Percentiles rank a stretch among this genome's conserved stretches.
Conservation (phyloP, 2,329 filamentous ascomycete genomes). For the Huntiella bhutanensis region DNA sequence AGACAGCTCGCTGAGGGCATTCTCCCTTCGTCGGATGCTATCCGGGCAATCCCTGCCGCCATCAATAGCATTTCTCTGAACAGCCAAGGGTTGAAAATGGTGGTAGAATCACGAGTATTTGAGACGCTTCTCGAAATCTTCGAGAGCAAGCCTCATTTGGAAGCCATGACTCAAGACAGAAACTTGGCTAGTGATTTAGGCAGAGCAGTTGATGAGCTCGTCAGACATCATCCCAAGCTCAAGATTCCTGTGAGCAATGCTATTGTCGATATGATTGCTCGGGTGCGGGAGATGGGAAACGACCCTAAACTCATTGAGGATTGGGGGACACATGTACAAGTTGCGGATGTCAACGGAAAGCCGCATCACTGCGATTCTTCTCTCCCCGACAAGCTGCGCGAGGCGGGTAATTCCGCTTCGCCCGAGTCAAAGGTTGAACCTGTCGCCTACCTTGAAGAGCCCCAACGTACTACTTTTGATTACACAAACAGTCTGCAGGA, state of each 20-base stretch:
- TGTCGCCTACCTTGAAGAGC: not conserved
- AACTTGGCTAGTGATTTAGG: conserved; percentile 56
- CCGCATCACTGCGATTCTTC: conserved; percentile 28
- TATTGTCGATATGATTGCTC: conserved; percentile 74
- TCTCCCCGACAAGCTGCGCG: conserved; percentile 16
- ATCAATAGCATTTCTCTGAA: conserved; percentile 92
- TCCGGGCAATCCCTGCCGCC: conserved; percentile 67
- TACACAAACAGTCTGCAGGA: conserved; percentile 8
- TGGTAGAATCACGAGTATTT: conserved; percentile 64
- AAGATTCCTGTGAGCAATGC: conserved; percentile 64
- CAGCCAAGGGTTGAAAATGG: conserved; percentile 67
- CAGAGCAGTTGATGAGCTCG: conserved; percentile 77
- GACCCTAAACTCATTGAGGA: conserved; percentile 48
- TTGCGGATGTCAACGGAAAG: conserved; percentile 37
- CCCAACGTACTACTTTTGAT: conserved; percentile 7
- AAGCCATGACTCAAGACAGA: conserved; percentile 57
- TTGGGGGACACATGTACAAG: conserved; percentile 63
- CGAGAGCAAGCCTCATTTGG: conserved; percentile 75
- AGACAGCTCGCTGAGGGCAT: conserved; percentile 48
- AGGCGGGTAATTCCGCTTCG: conserved; percentile 10
- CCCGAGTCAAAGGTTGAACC: conserved; percentile 6
- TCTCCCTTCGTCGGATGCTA: conserved; percentile 72
- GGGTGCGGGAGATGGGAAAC: conserved; percentile 56
- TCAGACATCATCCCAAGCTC: conserved; percentile 75
- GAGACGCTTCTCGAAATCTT: conserved; percentile 92